Conservation (phyloP, 2,329 filamentous ascomycete species). For the Ascochyta lentis region DNA sequence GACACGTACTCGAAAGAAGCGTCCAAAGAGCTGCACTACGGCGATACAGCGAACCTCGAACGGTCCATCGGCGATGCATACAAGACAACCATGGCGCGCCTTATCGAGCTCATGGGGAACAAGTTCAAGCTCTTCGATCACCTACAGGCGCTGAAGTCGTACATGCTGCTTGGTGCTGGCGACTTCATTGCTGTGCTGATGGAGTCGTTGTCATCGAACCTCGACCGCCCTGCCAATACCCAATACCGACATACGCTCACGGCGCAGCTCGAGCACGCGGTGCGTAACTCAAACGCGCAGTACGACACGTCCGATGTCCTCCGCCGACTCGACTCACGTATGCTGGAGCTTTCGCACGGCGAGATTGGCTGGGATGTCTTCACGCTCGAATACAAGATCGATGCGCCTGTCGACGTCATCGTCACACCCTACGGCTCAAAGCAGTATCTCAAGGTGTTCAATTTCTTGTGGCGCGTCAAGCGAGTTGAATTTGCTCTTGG, state of each 20-base stretch:
- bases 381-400: constrained; percentile 97
- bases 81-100: constrained; percentile 94
- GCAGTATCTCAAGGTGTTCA: constrained; percentile 98
- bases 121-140: constrained; percentile 97
- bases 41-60: constrained; percentile 89
- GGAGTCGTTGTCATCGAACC: constrained; percentile 91
- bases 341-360: constrained; percentile 94
- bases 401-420: constrained; percentile 94
- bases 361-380: constrained; percentile 99
- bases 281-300: constrained; percentile 95
- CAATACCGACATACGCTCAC: constrained; percentile 97
- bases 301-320: constrained; percentile 93
- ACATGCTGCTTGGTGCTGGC: constrained; percentile 90
- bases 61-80: constrained; percentile 96
- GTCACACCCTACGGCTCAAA: constrained; percentile 95
- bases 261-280: constrained; percentile 96
- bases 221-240: constrained; percentile 93
- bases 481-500: constrained; percentile 93
- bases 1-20: constrained; percentile 92
- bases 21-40: constrained; percentile 89
- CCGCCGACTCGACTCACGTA: constrained; percentile 90
- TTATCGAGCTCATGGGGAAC: constrained; percentile 90
- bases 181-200: constrained; percentile 97
- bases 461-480: constrained; percentile 98
- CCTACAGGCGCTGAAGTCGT: constrained; percentile 88